Percentiles rank a stretch among this genome's conserved stretches.
Conservation (phyloP, 768 basidiomycete genomes). For the Lactarius sanguifluus region DNA sequence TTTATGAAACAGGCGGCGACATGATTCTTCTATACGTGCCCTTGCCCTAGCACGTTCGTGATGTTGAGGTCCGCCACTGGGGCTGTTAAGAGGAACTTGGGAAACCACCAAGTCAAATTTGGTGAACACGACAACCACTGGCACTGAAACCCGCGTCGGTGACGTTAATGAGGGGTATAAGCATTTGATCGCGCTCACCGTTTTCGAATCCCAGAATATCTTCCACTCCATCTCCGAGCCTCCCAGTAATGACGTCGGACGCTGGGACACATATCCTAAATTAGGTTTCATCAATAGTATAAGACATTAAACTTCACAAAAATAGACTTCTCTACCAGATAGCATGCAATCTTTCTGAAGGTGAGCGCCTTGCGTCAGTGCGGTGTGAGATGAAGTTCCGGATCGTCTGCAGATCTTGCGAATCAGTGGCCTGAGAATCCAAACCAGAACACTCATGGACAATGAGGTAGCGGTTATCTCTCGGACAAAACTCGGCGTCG, state of each 20-base stretch:
- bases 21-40: background rate
- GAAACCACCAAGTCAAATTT: constrained; percentile 13
- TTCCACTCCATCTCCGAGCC: background rate
- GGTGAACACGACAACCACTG: constrained; percentile 12
- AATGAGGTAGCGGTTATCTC: constrained; percentile 9
- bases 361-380: background rate
- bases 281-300: background rate
- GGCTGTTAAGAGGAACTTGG: background rate
- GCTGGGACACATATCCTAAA: background rate
- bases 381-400: background rate
- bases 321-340: constrained; percentile 10
- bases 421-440: background rate
- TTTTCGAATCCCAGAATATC: background rate
- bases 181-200: background rate
- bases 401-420: constrained; percentile 2
- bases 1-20: background rate
- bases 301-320: background rate
- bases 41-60: background rate
- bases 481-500: background rate
- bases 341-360: constrained; percentile 5
- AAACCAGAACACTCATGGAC: constrained; percentile 13
- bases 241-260: background rate
- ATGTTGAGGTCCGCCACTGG: background rate
- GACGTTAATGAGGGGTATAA: background rate
- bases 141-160: background rate